Conservation (phyloP, 202 grass and related monocot species). For the Setaria viridis region DNA sequence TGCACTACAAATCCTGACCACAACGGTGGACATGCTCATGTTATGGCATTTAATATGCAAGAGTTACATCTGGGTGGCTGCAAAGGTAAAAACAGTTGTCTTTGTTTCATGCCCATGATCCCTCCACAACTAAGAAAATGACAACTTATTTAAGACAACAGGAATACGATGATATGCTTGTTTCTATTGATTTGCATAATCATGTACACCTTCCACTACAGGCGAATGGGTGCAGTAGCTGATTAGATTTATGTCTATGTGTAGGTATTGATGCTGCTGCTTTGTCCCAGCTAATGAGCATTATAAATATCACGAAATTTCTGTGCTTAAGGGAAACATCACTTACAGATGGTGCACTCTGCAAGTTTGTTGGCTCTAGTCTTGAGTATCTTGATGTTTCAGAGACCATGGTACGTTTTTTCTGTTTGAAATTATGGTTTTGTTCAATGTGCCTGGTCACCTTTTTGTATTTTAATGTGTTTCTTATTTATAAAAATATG, state of each 20-base stretch:
- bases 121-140: slow-evolving; percentile 11
- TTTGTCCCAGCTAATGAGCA: slow-evolving; percentile 69
- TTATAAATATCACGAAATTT: slow-evolving; percentile 52
- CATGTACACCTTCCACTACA: neutral
- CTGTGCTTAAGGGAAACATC: slow-evolving; percentile 73
- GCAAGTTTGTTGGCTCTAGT: slow-evolving; percentile 56
- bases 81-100: slow-evolving; percentile 55
- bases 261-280: slow-evolving; percentile 60
- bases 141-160: slow-evolving; percentile 22
- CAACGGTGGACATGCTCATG: slow-evolving; percentile 41
- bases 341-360: slow-evolving; percentile 63
- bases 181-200: slow-evolving; percentile 26
- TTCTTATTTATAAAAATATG: neutral
- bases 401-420: slow-evolving; percentile 71
- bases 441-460: slow-evolving; percentile 10
- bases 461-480: slow-evolving; percentile 22
- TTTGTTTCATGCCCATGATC: slow-evolving; percentile 32
- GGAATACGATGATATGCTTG: neutral
- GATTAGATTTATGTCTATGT: slow-evolving; percentile 43
- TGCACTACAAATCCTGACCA: slow-evolving; percentile 42
- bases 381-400: slow-evolving; percentile 83
- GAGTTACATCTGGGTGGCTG: slow-evolving; percentile 74
- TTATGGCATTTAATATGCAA: slow-evolving; percentile 64
- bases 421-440: slow-evolving; percentile 24
- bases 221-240: slow-evolving; percentile 23